Base-by-base conservation (phyloP, 441 rosid species). In the Arabidopsis hybrid region DNA sequence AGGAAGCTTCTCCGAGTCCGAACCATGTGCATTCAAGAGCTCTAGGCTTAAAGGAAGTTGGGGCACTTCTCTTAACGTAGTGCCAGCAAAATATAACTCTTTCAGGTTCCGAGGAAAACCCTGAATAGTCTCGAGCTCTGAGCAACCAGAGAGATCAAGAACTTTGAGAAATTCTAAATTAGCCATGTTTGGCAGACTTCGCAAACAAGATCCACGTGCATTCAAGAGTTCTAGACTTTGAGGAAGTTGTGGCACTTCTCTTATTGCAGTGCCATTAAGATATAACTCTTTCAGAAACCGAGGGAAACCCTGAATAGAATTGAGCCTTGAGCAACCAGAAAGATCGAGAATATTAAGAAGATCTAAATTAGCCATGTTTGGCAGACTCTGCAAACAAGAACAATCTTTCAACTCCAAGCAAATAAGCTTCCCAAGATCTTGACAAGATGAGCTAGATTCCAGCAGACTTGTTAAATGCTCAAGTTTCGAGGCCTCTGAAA, bases 101-200 rank as follows among this genome's bases (percentile, higher is more conserved):
- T 38, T 58, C 43, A 76, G 5, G 42, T 76, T 76, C 2, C 7
- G 51, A 0, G 75, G 64, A 12, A 76, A 42, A 2, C 42, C 71
- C 13, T 56, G 60, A 29, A 76, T 14, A 35, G 5, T 39, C 29
- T 35, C 6, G 10, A 76, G 59, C 16, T 46, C 11, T 13, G 71
- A 32, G 66, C 79, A 76, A 0, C 71, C 71, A 53, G 75, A 69
- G 1, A 76, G 11, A 69, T 63, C 32, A 52, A 76, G 70, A 56
- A 69, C 51, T 69, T 1, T 21, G 10, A 75, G 79, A 43, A 4
- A 0, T 39, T 35, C 31, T 29, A 75, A 32, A 40, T 34, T 6
- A 38, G 3, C n/a, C 72, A 73, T 65, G 18, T 46, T 4, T 0
- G 77, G 77, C 18, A 73, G 65, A 58, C 60, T 57, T 16, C 0